Conservation (phyloP, 2,329 filamentous ascomycete species). For the Lecanosticta acicola region DNA sequence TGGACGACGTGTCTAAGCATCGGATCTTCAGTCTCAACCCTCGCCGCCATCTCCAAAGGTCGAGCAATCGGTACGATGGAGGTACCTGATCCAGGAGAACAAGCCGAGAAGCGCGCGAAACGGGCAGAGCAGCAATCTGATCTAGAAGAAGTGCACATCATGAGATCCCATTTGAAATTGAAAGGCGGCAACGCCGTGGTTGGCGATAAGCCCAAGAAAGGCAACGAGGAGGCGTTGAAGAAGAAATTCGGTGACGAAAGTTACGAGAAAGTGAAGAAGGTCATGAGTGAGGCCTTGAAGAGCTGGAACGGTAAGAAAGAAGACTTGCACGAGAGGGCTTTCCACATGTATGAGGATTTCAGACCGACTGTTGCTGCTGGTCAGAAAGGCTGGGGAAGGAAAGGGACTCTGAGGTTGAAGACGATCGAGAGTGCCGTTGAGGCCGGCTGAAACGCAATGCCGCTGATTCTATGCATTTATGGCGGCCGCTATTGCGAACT, state of each 20-base stretch:
- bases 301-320: slow-evolving; percentile 26
- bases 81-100: slow-evolving; percentile 17
- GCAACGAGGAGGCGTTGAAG: slow-evolving; percentile 22
- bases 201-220: slow-evolving; percentile 19
- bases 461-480: no score
- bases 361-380: slow-evolving; percentile 24
- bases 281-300: slow-evolving; percentile 19
- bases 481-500: no score
- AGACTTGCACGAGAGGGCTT: slow-evolving; percentile 24
- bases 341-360: slow-evolving; percentile 31
- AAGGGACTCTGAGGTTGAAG: slow-evolving; percentile 23
- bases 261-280: slow-evolving; percentile 20
- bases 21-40: no score
- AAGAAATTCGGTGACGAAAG: slow-evolving; percentile 22
- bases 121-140: slow-evolving; percentile 18
- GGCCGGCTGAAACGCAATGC: not conserved
- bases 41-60: no score
- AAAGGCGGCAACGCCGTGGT: slow-evolving; percentile 24
- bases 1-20: no score
- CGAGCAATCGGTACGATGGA: slow-evolving; percentile 29
- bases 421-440: slow-evolving; percentile 12
- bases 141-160: slow-evolving; percentile 26
- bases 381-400: slow-evolving; percentile 31
- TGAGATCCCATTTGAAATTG: slow-evolving; percentile 31
- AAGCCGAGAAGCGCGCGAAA: slow-evolving; percentile 19